A percentile compares a stretch with the other conserved stretches of the same genome.
These are phyloP conservation scores for Albatrellus sp. DNA, from an alignment of 1,284 basidiomycete species.

Conservation along the genomic window DNA sequence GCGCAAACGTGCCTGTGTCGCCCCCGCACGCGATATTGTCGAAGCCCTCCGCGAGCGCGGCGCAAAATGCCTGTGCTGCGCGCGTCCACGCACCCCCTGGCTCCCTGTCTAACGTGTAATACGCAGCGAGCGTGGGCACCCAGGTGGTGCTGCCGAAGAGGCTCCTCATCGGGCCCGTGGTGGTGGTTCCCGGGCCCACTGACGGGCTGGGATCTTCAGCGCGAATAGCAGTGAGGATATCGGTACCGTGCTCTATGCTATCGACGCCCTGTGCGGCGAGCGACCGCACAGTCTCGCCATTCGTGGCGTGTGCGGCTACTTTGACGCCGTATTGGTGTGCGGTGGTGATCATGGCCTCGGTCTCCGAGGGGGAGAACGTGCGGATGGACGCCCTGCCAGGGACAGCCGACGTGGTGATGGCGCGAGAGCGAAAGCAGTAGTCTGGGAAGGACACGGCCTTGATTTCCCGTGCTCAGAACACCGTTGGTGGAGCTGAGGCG, in stretches of 20 bases:
- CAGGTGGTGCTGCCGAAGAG: constrained; percentile 23
- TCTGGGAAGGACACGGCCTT: constrained; percentile 20
- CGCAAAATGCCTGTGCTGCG: constrained; percentile 28
- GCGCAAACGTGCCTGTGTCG: constrained; percentile 51
- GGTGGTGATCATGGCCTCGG: constrained; percentile 36
- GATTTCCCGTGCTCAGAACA: not conserved
- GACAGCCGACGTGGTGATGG: constrained; percentile 25
- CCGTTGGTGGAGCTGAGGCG: not conserved
- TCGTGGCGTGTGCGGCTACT: constrained; percentile 46
- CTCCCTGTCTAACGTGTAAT: constrained; percentile 21
- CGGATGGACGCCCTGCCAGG: constrained; percentile 21
- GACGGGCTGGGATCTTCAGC: constrained; percentile 3
- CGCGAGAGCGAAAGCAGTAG: constrained; percentile 36
- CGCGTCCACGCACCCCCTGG: constrained; percentile 24
- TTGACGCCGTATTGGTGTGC: constrained; percentile 42
- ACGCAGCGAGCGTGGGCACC: constrained; percentile 50
- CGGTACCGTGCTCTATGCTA: constrained; percentile 35
- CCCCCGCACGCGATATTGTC: constrained; percentile 47
- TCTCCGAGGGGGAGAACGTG: constrained; percentile 36
- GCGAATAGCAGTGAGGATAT: constrained; percentile 21
- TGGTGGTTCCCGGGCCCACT: not conserved
- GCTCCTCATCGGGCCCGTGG: not conserved
- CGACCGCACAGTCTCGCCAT: constrained; percentile 22
- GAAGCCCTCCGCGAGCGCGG: constrained; percentile 28
- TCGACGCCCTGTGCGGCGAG: constrained; percentile 22